These are phyloP conservation scores for Macroventuria anomochaeta DNA, from an alignment of 2,329 filamentous ascomycete genomes.

Conservation along the genomic window DNA sequence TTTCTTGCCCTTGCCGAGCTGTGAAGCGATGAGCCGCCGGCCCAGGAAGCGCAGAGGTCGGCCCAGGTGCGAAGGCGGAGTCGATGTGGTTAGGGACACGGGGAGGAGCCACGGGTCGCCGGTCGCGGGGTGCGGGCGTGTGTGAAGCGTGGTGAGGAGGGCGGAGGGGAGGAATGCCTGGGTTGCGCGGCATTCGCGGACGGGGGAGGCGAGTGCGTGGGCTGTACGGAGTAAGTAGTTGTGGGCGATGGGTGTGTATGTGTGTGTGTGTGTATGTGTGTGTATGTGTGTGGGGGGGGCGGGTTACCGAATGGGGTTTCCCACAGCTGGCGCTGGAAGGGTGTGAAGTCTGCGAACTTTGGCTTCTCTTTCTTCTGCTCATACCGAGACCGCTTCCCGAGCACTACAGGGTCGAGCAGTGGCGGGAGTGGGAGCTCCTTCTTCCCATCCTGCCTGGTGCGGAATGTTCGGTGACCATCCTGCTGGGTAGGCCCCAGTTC, in stretches of 20 bases:
- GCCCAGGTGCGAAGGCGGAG: conserved; percentile 26
- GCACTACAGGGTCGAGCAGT: conserved; percentile 54
- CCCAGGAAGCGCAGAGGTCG: conserved; percentile 32
- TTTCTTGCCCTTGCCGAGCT: conserved; percentile 30
- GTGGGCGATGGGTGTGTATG: conserved; percentile 5
- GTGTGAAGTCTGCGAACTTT: conserved; percentile 50
- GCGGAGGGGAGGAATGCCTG: conserved; percentile 60
- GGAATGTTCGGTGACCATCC: conserved; percentile 42
- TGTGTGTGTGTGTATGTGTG: conserved; percentile 17
- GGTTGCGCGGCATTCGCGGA: conserved; percentile 64
- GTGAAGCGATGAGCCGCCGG: conserved; percentile 20
- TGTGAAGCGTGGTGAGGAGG: conserved; percentile 68
- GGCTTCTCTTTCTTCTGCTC: conserved; percentile 52
- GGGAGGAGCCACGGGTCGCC: conserved; percentile 64
- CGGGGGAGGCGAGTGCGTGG: conserved; percentile 65
- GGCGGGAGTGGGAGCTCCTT: conserved; percentile 56
- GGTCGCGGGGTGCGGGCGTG: conserved; percentile 63
- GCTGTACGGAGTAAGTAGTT: conserved; percentile 52
- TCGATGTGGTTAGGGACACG: conserved; percentile 37
- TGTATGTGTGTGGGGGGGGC: not conserved
- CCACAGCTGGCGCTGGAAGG: conserved; percentile 65
- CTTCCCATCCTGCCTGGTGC: conserved; percentile 42
- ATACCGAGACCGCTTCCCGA: conserved; percentile 45
- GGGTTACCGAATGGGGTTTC: conserved; percentile 69
- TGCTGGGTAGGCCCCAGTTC: conserved; percentile 40